Base-by-base conservation (phyloP, 768 basidiomycete species). In the Suillus ampliporus region DNA sequence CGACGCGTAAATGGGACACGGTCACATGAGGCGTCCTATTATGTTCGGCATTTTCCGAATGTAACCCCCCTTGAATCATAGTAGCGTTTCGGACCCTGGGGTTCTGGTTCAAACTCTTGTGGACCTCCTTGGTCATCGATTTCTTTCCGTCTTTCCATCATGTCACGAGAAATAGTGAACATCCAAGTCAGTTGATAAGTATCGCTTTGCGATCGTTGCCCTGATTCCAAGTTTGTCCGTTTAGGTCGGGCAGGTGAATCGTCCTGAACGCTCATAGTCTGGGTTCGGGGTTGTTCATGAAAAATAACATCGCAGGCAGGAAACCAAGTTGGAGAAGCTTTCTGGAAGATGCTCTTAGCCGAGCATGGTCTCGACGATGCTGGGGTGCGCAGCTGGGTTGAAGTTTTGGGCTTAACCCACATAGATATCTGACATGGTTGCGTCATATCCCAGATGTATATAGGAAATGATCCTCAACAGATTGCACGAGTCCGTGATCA, bases 271-370 rank as follows among this genome's bases (percentile, higher is more conserved):
- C 10, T 19, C 23, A 11, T 8, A 19, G 54, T 23, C 26, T 37
- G 35, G 14, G n/a, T n/a, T 34, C 38, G 40, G 6, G 40, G 56
- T 41, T 47, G 21, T 60, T 46, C 35, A 40, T 52, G 41, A 26
- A 53, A 62, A 66, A 58, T 64, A 61, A 64, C 62, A 64, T 57
- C 47, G 58, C 65, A 89, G 86, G 89, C 89, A 34, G 87, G 89
- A 65, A 90, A 89, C 69, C 88, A 89, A 76, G 85, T 92, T 48
- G 94, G 94, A 58, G 91, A 92, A 69, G 83, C 84, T 50, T 99
- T 97, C 76, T 97, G 95, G 95, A 82, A 89, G 63, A 88, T 90
- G 84, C 85, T 97, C 61, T 82, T 97, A 26, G 85, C 87, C 17
- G 93, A 95, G 77, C 94, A 95, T 74, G 94, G 94, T 0, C 81